Evolutionary conservation across 139 green algal species (phyloP).

Genomic region (Chlorella sorokiniana): DNA sequence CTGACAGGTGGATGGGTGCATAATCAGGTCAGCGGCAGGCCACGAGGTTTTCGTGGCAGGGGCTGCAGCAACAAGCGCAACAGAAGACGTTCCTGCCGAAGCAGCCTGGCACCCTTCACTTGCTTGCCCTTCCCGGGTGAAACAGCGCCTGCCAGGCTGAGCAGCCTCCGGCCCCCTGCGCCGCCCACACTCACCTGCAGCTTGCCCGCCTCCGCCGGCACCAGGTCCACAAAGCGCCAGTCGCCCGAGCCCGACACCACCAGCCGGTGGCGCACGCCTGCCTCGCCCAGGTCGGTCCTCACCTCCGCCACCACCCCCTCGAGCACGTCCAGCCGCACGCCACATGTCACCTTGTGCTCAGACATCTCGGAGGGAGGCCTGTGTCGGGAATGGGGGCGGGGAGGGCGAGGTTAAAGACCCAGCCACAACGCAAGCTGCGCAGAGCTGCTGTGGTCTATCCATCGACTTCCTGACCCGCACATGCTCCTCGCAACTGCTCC

Average conservation of each 20-base stretch:
- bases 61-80: no score
- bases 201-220: constrained; percentile 57
- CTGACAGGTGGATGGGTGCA: not conserved
- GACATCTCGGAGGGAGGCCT: constrained; percentile 77
- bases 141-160: not conserved
- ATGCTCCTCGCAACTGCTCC: not conserved
- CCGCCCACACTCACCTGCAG: constrained; percentile 22
- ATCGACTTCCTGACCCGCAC: not conserved
- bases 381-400: not conserved
- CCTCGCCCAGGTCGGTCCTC: not conserved
- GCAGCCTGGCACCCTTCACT: not conserved
- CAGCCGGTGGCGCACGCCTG: constrained; percentile 27
- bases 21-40: not conserved
- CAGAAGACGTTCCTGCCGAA: no score
- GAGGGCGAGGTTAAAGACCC: not conserved
- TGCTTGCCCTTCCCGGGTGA: no score
- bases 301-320: constrained; percentile 31
- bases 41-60: no score
- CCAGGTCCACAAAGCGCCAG: constrained; percentile 69
- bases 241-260: constrained; percentile 60
- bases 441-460: no score
- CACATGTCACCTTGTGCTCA: constrained; percentile 71
- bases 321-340: constrained; percentile 37
- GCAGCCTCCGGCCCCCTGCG: no score
- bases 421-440: not conserved